Percentiles rank a stretch among this genome's conserved stretches.
phyloP scores from a whole-genome alignment of 2,329 filamentous ascomycete genomes.

The Colletotrichum tabaci region DNA sequence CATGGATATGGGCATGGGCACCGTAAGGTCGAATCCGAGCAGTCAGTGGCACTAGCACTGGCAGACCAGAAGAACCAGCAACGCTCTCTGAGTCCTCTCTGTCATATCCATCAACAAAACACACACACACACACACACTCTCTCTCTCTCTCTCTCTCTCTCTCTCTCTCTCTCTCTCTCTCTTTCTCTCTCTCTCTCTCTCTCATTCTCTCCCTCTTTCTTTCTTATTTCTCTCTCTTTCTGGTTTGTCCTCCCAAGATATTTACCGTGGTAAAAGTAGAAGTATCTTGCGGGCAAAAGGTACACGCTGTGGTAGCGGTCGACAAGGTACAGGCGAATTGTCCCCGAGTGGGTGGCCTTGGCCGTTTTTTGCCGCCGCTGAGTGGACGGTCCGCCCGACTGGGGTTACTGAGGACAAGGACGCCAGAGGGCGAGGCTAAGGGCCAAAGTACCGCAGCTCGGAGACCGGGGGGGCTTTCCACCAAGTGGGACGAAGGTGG shows the following conservation, averaged over 20 bases:
- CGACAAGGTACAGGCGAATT: conserved; percentile 39
- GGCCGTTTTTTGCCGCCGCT: conserved; percentile 27
- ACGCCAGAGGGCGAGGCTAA: conserved; percentile 10
- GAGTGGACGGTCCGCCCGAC: conserved; percentile 39
- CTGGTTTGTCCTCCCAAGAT: background rate
- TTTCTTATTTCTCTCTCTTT: too few species aligned
- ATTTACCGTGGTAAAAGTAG: background rate
- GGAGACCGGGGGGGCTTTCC: conserved; percentile 10
- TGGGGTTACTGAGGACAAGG: conserved; percentile 16
- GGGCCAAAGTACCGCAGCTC: conserved; percentile 19
- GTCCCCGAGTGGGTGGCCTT: conserved; percentile 34
- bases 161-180: too few species aligned
- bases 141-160: too few species aligned
- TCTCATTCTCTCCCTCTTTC: too few species aligned
- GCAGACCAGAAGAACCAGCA: background rate
- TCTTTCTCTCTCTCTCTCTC: too few species aligned
- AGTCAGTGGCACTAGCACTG: background rate
- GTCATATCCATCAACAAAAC: too few species aligned
- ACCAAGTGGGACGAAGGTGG: conserved; percentile 18
- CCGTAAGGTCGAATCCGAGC: conserved; percentile 25
- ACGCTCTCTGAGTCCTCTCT: background rate
- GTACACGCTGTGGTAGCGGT: conserved; percentile 24
- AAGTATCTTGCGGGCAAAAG: conserved; percentile 13
- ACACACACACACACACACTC: too few species aligned
- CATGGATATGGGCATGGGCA: conserved; percentile 14